Base-by-base conservation (phyloP, 176 grass and related monocot genomes). In the Aegilops tauschii region DNA sequence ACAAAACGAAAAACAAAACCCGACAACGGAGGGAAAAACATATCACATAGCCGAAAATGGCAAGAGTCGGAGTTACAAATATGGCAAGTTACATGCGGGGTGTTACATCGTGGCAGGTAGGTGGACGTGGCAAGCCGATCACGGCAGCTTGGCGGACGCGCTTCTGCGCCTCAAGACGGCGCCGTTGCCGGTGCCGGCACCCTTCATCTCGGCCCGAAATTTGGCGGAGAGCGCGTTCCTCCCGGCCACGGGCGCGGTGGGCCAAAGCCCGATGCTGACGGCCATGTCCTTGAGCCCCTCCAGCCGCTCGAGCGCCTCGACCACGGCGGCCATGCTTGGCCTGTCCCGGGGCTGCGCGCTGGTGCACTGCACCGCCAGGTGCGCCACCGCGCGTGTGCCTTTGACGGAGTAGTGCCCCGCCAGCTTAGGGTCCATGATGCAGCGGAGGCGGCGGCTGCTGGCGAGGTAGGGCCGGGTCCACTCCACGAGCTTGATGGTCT, bases 221-320 rank as follows among this genome's bases (percentile, higher is more conserved):
- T 94, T 98, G 14, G 90, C 88, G 16, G 92, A 89, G 77, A 98
- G 92, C 45, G 96, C 96, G 86, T 91, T 95, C 56, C 93, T 62
- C 0, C 92, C 91, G 5, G 87, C 88, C 13, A 94, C 88, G 0
- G 93, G 88, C 39, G 88, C 61, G 37, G 52, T 75, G 3, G 89
- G 82, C 93, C 93, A 90, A 36, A 90, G 85, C 3, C 97, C 94
- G 0, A 90, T 32, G 31, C 20, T 87, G 31, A 99, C 92, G 13
- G 97, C 94, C 97, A 99, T 96, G 85, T 99, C 97, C 76, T 92
- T 99, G 77, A 91, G 65, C 56, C 92, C 88, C n/a, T 87, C 80
- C 61, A 99, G 86, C 30, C 69, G 63, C 61, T 99, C 87, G 0
- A 99, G 89, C 9, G 79, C 85, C 62, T 96, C 90, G 0, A 99